Conservation (phyloP, 1,139 yeast species). For the Lodderomyces theae region DNA sequence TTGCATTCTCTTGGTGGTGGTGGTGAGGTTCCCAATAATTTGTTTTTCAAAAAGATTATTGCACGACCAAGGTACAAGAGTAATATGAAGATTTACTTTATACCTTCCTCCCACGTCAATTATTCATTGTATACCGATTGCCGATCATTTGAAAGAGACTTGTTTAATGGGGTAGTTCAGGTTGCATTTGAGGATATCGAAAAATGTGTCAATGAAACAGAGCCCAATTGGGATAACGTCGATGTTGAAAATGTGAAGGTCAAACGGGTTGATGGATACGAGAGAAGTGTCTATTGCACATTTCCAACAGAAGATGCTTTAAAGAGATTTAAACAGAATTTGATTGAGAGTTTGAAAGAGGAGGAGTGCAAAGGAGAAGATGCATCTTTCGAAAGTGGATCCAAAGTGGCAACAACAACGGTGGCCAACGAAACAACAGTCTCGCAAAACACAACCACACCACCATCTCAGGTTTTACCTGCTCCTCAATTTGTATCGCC, state of each 20-base stretch:
- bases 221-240: not conserved
- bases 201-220: conserved; percentile 3
- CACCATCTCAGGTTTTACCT: not conserved
- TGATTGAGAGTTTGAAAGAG: conserved; percentile 8
- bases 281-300: conserved; percentile 20
- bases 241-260: conserved; percentile 7
- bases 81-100: conserved; percentile 47
- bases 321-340: conserved; percentile 16
- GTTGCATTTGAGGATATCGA: conserved; percentile 14
- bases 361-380: no score
- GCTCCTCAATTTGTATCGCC: conserved; percentile 1
- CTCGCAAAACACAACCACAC: not conserved
- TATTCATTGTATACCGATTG: conserved; percentile 49
- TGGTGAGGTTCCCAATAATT: conserved; percentile 43
- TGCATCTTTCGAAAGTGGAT: no score
- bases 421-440: not conserved
- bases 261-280: conserved; percentile 5
- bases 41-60: conserved; percentile 44
- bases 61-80: conserved; percentile 54
- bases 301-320: conserved; percentile 24
- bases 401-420: no score
- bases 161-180: conserved; percentile 48
- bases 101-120: conserved; percentile 27
- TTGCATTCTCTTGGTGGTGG: conserved; percentile 36
- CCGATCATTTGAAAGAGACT: conserved; percentile 51